Evolutionary conservation across 2,329 filamentous ascomycete species (phyloP).

Genomic region (Neoarthrinium moseri): DNA sequence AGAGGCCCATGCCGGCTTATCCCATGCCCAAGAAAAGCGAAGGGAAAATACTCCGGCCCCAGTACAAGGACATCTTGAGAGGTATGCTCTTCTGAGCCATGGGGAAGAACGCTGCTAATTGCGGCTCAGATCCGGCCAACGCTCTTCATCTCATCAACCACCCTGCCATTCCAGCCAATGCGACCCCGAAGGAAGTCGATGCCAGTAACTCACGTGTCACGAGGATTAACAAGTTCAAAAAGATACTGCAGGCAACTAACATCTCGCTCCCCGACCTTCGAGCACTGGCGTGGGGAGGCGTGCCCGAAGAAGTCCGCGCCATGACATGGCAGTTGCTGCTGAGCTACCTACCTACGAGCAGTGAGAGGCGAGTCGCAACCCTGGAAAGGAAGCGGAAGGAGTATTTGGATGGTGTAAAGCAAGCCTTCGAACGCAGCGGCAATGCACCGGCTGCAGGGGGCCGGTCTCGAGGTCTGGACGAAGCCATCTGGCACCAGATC

Average conservation of each 20-base stretch:
- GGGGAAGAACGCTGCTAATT: constrained; percentile 5
- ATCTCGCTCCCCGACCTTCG: constrained; percentile 84
- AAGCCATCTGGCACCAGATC: constrained; percentile 99
- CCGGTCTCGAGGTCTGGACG: constrained; percentile 72
- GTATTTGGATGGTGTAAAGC: constrained; percentile 87
- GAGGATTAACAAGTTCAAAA: constrained; percentile 98
- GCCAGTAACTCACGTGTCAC: constrained; percentile 83
- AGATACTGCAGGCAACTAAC: constrained; percentile 86
- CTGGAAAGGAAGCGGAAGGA: constrained; percentile 94
- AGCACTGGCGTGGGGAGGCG: constrained; percentile 86
- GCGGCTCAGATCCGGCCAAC: constrained; percentile 72
- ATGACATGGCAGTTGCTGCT: constrained; percentile 99
- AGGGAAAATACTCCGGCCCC: constrained; percentile 91
- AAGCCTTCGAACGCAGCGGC: constrained; percentile 67
- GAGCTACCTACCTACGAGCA: constrained; percentile 95
- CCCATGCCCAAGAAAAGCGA: constrained; percentile 86
- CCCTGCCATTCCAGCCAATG: constrained; percentile 69
- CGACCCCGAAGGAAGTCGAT: constrained; percentile 80
- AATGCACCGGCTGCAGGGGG: constrained; percentile 37
- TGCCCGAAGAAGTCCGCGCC: constrained; percentile 91
- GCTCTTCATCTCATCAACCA: constrained; percentile 93
- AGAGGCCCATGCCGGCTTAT: constrained; percentile 79
- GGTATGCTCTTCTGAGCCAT: constrained; percentile 38
- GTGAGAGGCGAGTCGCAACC: constrained; percentile 84
- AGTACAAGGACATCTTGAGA: constrained; percentile 94